Evolutionary conservation across 441 rosid genomes (phyloP).

Genomic region (Euphorbia schlechtendalii): DNA sequence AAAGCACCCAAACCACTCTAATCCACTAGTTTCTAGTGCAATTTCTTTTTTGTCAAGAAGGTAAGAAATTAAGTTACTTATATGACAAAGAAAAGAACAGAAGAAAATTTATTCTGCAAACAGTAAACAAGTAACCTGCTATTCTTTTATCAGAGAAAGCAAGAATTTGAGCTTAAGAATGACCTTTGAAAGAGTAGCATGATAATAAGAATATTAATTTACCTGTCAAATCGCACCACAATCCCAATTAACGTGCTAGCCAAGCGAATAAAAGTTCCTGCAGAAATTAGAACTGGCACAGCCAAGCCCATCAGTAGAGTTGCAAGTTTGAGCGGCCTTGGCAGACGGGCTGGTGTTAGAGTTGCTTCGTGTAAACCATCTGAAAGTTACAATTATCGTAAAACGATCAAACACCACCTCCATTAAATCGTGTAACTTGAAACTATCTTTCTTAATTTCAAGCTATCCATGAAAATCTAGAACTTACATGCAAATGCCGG

Average conservation of each 20-base stretch:
- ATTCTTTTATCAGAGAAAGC: background rate
- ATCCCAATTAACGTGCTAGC: constrained; percentile 49
- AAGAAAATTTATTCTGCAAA: background rate
- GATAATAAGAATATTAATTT: constrained; percentile 15
- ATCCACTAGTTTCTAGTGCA: background rate
- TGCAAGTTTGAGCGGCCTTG: constrained; percentile 91
- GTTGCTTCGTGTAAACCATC: constrained; percentile 97
- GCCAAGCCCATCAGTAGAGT: constrained; percentile 69
- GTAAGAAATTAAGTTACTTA: background rate
- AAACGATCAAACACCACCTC: background rate
- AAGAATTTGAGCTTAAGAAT: background rate
- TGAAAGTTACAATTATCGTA: constrained; percentile 25
- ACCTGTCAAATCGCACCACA: constrained; percentile 78
- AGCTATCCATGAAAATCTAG: background rate
- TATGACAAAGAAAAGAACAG: background rate
- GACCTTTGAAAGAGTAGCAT: background rate
- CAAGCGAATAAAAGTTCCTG: constrained; percentile 64
- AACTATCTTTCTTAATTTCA: background rate
- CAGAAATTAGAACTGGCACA: constrained; percentile 62
- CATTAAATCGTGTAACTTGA: background rate
- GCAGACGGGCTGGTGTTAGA: constrained; percentile 69
- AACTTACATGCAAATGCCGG: constrained; percentile 96
- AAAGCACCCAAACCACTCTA: background rate
- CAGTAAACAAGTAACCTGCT: background rate
- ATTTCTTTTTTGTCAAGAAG: background rate